Evolutionary conservation across 2,329 filamentous ascomycete species (phyloP).

Genomic region (Claviceps cyperi): DNA sequence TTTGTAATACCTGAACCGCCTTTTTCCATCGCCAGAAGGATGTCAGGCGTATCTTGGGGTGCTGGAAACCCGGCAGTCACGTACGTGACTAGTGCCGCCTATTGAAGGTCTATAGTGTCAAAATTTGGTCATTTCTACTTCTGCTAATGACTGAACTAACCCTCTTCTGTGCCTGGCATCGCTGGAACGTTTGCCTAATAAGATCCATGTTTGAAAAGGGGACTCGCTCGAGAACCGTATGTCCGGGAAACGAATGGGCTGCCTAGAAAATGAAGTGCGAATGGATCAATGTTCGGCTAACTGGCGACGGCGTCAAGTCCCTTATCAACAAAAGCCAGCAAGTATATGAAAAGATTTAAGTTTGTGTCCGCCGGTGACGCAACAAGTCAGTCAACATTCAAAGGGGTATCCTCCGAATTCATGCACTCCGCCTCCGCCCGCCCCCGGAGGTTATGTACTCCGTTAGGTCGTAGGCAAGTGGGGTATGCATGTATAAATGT

Average conservation of each 20-base stretch:
- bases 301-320: not conserved
- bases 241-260: not conserved
- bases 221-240: not conserved
- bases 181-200: slow-evolving; percentile 44
- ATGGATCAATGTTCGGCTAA: not conserved
- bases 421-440: slow-evolving; percentile 2
- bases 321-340: not conserved
- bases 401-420: too few species aligned
- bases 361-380: not conserved
- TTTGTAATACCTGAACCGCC: slow-evolving; percentile 63
- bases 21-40: slow-evolving; percentile 79
- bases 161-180: slow-evolving; percentile 43
- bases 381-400: not conserved
- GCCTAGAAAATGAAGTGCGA: not conserved
- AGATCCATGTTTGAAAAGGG: slow-evolving; percentile 30
- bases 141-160: slow-evolving; percentile 28
- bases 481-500: too few species aligned
- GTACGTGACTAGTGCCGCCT: slow-evolving; percentile 86
- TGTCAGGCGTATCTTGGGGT: slow-evolving; percentile 65
- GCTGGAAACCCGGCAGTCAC: slow-evolving; percentile 88
- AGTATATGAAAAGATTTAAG: not conserved
- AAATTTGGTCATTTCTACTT: not conserved
- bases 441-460: too few species aligned
- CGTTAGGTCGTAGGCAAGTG: too few species aligned
- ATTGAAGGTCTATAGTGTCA: slow-evolving; percentile 8